A percentile compares a stretch with the other conserved stretches of the same genome.
phyloP scores from a whole-genome alignment of 768 basidiomycete genomes.

The Calocybe gangraenosa region DNA sequence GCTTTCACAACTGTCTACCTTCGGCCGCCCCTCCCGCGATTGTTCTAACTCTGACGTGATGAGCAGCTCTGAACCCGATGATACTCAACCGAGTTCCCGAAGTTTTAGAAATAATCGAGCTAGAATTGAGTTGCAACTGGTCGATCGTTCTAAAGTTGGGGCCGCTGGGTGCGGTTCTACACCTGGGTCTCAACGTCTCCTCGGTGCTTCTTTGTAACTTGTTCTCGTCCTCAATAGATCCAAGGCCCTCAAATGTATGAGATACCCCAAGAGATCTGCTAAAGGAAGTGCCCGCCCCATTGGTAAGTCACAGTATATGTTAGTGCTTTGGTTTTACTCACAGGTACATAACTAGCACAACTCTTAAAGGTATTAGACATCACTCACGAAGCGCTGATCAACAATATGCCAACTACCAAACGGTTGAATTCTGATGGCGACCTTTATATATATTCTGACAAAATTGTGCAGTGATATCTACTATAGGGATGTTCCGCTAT shows the following conservation, averaged over 20 bases:
- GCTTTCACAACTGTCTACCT: constrained; percentile 29
- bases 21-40: constrained; percentile 12
- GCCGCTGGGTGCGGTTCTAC: constrained; percentile 21
- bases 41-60: constrained; percentile 1
- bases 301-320: constrained; percentile 26
- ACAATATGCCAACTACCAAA: constrained; percentile 58
- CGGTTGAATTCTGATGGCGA: constrained; percentile 31
- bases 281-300: constrained; percentile 35
- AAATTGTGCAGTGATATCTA: constrained; percentile 65
- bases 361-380: constrained; percentile 62
- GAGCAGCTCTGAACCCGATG: constrained; percentile 13
- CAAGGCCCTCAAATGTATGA: constrained; percentile 20
- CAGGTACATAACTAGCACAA: constrained; percentile 51
- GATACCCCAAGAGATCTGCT: constrained; percentile 31
- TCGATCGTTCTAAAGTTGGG: constrained; percentile 26
- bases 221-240: constrained; percentile 9
- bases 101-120: constrained; percentile 15
- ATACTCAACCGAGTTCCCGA: constrained; percentile 2
- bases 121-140: constrained; percentile 30
- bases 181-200: not conserved
- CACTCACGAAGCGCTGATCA: constrained; percentile 62
- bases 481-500: constrained; percentile 80
- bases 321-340: not conserved
- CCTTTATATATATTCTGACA: constrained; percentile 7
- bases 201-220: not conserved